Conservation (phyloP, 148 eudicot genomes). For the Fagopyrum esculentum region DNA sequence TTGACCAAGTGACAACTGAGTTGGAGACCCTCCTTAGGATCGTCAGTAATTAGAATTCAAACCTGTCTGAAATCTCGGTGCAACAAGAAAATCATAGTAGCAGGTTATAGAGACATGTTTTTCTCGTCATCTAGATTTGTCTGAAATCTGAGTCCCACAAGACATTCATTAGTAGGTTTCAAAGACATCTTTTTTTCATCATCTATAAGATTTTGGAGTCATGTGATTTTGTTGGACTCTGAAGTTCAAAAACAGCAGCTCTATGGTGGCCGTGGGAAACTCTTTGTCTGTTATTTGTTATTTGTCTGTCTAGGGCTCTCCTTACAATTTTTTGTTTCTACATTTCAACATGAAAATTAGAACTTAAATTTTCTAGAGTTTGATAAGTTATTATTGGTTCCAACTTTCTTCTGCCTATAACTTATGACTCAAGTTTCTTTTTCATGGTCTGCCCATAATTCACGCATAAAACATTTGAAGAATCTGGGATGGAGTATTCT, state of each 20-base stretch:
- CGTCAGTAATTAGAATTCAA: not conserved
- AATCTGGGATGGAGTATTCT: not conserved
- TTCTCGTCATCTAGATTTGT: not conserved
- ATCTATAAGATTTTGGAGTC: not conserved
- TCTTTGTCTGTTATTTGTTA: not conserved
- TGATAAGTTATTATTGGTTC: not conserved
- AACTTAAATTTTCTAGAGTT: not conserved
- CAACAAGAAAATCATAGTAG: not conserved
- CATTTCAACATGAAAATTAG: not conserved
- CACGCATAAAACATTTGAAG: not conserved
- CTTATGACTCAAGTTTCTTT: not conserved
- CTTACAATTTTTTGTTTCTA: not conserved
- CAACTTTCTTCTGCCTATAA: not conserved
- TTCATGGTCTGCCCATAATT: not conserved
- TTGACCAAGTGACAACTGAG: not conserved
- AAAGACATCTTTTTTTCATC: not conserved
- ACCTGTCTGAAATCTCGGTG: not conserved
- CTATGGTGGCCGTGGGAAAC: not conserved
- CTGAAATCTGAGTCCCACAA: not conserved
- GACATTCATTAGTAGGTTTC: not conserved
- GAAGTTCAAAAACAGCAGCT: not conserved
- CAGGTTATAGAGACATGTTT: not conserved
- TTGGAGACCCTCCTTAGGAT: not conserved
- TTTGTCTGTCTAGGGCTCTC: not conserved
- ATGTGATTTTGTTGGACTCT: not conserved